phyloP scores from a whole-genome alignment of 108 stramenopile species.

The Conticribra weissflogii region DNA sequence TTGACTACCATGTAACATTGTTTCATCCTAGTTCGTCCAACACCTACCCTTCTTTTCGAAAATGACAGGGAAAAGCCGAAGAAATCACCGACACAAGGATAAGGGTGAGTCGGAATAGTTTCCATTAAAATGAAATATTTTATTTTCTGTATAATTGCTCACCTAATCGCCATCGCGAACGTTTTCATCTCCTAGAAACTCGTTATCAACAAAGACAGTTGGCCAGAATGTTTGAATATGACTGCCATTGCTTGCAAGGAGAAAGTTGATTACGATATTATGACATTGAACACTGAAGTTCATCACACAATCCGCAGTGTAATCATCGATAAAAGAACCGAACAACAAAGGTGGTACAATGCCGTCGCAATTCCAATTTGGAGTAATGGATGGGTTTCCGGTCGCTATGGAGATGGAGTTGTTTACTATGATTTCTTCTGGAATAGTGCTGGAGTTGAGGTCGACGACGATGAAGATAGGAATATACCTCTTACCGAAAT shows the following conservation, averaged over 20 bases:
- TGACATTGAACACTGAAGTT: neutral
- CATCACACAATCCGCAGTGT: neutral
- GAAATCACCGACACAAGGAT: neutral
- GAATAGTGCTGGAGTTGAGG: neutral
- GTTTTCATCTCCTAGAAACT: neutral
- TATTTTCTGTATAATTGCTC: neutral
- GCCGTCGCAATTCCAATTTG: neutral
- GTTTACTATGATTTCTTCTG: neutral
- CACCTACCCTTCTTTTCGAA: neutral
- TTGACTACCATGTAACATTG: neutral
- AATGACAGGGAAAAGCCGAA: neutral
- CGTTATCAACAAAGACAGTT: neutral
- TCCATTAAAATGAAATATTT: too few relatives aligned
- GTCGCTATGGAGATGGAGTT: constrained; percentile 6
- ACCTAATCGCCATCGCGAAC: neutral
- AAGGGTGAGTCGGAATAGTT: neutral
- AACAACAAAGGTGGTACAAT: neutral
- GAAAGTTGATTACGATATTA: neutral
- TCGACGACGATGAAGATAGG: neutral
- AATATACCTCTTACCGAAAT: neutral
- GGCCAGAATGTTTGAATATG: neutral
- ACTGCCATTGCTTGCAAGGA: neutral
- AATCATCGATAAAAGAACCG: neutral
- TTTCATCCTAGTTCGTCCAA: neutral
- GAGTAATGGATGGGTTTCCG: neutral